phyloP scores from a whole-genome alignment of 768 basidiomycete species.

The Rhizopogon vinicolor region DNA sequence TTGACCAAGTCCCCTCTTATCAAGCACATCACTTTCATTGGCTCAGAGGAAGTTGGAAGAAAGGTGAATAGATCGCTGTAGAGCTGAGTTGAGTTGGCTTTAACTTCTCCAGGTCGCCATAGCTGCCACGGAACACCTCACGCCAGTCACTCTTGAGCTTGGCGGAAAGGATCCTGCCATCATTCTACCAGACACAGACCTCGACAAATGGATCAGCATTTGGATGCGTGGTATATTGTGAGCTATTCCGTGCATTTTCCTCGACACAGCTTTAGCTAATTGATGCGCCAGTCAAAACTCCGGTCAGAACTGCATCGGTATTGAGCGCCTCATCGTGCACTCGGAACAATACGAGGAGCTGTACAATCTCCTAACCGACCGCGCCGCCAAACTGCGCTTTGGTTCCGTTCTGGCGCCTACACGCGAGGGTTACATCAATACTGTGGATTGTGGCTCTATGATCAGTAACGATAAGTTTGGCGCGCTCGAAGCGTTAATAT shows the following conservation, averaged over 20 bases:
- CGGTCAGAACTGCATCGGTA: slow-evolving; percentile 97
- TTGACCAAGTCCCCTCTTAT: slow-evolving; percentile 76
- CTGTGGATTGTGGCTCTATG: slow-evolving; percentile 87
- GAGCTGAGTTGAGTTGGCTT: background rate
- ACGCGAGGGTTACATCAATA: slow-evolving; percentile 63
- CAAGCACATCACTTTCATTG: slow-evolving; percentile 94
- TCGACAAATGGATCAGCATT: slow-evolving; percentile 72
- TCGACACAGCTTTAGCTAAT: background rate
- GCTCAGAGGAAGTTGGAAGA: slow-evolving; percentile 74
- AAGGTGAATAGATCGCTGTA: slow-evolving; percentile 41
- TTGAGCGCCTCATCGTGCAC: slow-evolving; percentile 90
- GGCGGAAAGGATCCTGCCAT: slow-evolving; percentile 95
- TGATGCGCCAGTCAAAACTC: slow-evolving; percentile 65
- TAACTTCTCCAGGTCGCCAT: slow-evolving; percentile 56
- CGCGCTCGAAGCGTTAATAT: slow-evolving; percentile 63
- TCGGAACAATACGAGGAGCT: slow-evolving; percentile 71
- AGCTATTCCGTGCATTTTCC: slow-evolving; percentile 26
- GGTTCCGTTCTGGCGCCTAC: slow-evolving; percentile 69
- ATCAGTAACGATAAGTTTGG: slow-evolving; percentile 71
- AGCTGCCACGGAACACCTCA: slow-evolving; percentile 82
- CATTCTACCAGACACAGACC: slow-evolving; percentile 80
- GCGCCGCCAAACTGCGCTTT: slow-evolving; percentile 64
- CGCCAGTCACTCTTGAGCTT: slow-evolving; percentile 89
- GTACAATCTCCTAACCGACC: slow-evolving; percentile 57
- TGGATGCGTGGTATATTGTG: slow-evolving; percentile 94